Percentiles rank a stretch among this genome's conserved stretches.
These are phyloP conservation scores for Nicotiana benthamiana DNA, from an alignment of 257 asterid species.

Conservation along the genomic window DNA sequence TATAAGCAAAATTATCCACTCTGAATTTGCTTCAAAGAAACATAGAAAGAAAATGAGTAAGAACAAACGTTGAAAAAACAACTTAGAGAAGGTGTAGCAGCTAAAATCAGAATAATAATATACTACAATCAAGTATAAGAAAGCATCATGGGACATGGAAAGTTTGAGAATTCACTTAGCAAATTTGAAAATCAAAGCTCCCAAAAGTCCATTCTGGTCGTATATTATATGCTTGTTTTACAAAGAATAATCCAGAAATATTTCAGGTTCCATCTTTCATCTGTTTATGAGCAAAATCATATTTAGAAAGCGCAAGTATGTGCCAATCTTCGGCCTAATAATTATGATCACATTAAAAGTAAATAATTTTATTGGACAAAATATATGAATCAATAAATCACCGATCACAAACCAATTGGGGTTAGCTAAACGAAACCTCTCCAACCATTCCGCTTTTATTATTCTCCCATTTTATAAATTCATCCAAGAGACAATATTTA, in stretches of 20 bases:
- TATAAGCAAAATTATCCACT: not conserved
- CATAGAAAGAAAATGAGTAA: not conserved
- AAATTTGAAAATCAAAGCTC: not conserved
- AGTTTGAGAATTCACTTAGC: no score
- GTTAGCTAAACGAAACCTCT: not conserved
- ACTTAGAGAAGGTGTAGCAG: no score
- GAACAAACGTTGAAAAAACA: not conserved
- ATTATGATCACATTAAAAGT: not conserved
- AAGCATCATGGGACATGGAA: not conserved
- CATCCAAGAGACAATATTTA: not conserved
- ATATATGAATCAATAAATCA: not conserved
- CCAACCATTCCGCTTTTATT: not conserved
- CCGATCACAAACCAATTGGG: not conserved
- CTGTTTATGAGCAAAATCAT: not conserved
- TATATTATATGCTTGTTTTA: not conserved
- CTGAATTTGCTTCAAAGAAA: not conserved
- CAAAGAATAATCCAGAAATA: not conserved
- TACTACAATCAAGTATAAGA: not conserved
- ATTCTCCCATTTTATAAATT: not conserved
- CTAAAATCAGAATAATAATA: not conserved
- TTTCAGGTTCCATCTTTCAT: not conserved
- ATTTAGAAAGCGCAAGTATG: not conserved
- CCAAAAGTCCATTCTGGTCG: not conserved
- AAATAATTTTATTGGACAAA: not conserved
- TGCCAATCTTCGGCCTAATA: not conserved